Base-by-base conservation (phyloP, 208 protist genomes). In the Trypanosoma brucei region DNA sequence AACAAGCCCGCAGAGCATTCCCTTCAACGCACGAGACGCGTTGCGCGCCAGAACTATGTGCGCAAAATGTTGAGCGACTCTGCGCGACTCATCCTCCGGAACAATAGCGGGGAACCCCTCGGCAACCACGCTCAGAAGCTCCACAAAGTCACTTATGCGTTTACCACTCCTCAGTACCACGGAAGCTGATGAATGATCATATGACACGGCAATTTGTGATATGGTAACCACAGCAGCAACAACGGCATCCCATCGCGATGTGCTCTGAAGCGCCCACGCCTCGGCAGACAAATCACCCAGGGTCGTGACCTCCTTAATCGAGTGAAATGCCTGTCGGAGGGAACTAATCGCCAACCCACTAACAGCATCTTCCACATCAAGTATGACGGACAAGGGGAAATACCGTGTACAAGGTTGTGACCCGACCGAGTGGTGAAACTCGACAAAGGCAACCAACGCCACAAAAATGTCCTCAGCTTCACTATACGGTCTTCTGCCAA, bases 391-490 rank as follows among this genome's bases (percentile, higher is more conserved):
- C 22, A 49, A 37, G 8, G 65, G 60, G 60, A 59, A 65, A 36
- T 68, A 67, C 40, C 53, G 53, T 37, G 48, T 55, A 61, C 69
- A 79, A 11, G 65, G 66, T 2, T 59, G 59, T 13, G 55, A 62
- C 61, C 81, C 86, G 44, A 88, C 37, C 0, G 72, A 81, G 59
- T 83, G 81, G 53, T 83, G 71, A 30, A 91, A 75, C 74, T 91
- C 84, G 3, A 91, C 79, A 37, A 91, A 64, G 37, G 70, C 68
- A 38, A 78, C 59, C 40, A 82, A 61, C n/a, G 72, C 64, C 6
- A 61, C 68, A n/a, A 85, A 72, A 33, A 88, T 38, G 4, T 37
- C 59, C 13, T 44, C 52, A 2, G 56, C 2, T 1, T 60, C 34
- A 67, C 58, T 70, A 72, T 90, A 90, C 14, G 83, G 69, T 31